Conservation (phyloP, 805 yeast species). For the Starmerella gropengiesseri region DNA sequence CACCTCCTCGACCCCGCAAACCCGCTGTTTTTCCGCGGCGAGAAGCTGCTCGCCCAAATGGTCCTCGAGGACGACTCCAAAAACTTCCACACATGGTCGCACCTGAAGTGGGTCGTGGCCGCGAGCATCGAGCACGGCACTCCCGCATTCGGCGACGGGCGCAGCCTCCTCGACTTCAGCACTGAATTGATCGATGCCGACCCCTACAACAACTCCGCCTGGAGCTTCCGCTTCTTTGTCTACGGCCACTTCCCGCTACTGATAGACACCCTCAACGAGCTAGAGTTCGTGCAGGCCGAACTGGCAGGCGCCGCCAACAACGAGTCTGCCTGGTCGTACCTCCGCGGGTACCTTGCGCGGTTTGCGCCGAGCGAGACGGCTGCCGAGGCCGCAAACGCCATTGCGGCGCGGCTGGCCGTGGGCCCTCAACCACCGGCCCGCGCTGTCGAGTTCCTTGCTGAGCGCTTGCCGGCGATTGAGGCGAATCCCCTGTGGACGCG, state of each 20-base stretch:
- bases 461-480: conserved; percentile 7
- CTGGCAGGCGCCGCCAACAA: conserved; percentile 66
- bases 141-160: conserved; percentile 12
- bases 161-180: conserved; percentile 44
- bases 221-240: conserved; percentile 75
- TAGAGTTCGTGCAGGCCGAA: conserved; percentile 39
- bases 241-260: conserved; percentile 18
- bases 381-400: conserved; percentile 3
- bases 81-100: conserved; percentile 95
- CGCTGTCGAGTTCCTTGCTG: conserved; percentile 17
- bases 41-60: conserved; percentile 50
- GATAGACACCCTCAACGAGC: conserved; percentile 36
- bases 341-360: conserved; percentile 40
- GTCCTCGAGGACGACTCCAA: conserved; percentile 74
- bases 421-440: conserved; percentile 6
- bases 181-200: conserved; percentile 45
- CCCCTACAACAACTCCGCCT: conserved; percentile 80
- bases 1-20: conserved; percentile 36
- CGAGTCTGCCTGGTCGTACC: conserved; percentile 76
- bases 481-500: conserved; percentile 1
- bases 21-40: conserved; percentile 35
- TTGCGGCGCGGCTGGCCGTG: conserved; percentile 4
- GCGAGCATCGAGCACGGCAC: conserved; percentile 22
- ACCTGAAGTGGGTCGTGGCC: conserved; percentile 70
- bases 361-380: not conserved